Evolutionary conservation across 495 filamentous ascomycete genomes (phyloP).

Genomic region (Elasticomyces elasticus): DNA sequence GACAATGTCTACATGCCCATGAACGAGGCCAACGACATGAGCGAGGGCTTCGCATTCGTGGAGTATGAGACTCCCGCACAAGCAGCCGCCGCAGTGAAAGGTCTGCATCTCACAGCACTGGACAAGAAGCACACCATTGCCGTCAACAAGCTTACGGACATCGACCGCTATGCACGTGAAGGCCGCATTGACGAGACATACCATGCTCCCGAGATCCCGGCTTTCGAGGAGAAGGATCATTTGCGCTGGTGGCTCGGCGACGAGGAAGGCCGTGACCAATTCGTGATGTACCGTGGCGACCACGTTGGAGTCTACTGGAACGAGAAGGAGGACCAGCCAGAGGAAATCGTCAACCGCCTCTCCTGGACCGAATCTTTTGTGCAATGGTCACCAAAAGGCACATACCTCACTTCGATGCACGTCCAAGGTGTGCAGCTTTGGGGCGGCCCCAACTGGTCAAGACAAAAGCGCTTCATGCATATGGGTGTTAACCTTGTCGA

Average conservation of each 20-base stretch:
- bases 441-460: slow-evolving; percentile 80
- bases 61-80: slow-evolving; percentile 91
- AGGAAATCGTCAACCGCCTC: slow-evolving; percentile 76
- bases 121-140: slow-evolving; percentile 91
- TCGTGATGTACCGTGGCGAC: slow-evolving; percentile 82
- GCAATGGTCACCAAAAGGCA: slow-evolving; percentile 93
- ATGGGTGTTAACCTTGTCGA: slow-evolving; percentile 91
- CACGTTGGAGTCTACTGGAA: slow-evolving; percentile 95
- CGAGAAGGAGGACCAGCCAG: slow-evolving; percentile 82
- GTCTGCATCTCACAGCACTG: slow-evolving; percentile 69
- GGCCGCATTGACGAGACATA: slow-evolving; percentile 88
- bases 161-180: slow-evolving; percentile 90
- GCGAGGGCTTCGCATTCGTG: slow-evolving; percentile 77
- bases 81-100: slow-evolving; percentile 75
- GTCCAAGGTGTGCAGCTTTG: slow-evolving; percentile 92
- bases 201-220: slow-evolving; percentile 61
- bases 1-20: slow-evolving; percentile 89
- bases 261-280: slow-evolving; percentile 78
- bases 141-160: slow-evolving; percentile 96
- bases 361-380: slow-evolving; percentile 97
- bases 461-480: slow-evolving; percentile 86
- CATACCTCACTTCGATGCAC: slow-evolving; percentile 88
- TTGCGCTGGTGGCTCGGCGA: slow-evolving; percentile 87
- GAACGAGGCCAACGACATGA: slow-evolving; percentile 62
- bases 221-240: slow-evolving; percentile 86